These are phyloP conservation scores for Omphalea diandra DNA, from an alignment of 441 rosid genomes.

Conservation along the genomic window DNA sequence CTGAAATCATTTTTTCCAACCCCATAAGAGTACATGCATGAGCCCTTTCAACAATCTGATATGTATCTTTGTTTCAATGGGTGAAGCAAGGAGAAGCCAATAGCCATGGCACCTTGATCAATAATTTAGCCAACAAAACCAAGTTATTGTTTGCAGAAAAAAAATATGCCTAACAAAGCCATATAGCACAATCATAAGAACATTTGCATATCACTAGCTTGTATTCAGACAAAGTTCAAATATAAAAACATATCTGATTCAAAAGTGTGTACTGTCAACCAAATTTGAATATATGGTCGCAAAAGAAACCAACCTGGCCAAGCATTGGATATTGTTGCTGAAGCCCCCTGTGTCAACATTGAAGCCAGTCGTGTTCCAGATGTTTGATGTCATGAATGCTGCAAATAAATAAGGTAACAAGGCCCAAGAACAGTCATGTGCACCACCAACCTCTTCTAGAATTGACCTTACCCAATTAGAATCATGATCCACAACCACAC, in stretches of 20 bases:
- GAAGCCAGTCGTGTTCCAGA: conserved; percentile 93
- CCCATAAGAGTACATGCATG: not conserved
- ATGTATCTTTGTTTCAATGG: not conserved
- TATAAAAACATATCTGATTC: conserved; percentile 1
- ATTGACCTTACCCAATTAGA: conserved; percentile 92
- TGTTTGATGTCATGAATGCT: conserved; percentile 81
- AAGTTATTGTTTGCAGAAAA: not conserved
- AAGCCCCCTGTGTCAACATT: conserved; percentile 95
- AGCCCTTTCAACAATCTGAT: not conserved
- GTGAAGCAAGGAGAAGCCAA: conserved; percentile 1
- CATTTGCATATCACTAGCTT: not conserved
- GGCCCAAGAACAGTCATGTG: conserved; percentile 93
- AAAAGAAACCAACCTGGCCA: conserved; percentile 65
- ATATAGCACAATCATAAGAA: not conserved
- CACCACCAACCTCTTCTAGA: conserved; percentile 93
- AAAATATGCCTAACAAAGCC: not conserved
- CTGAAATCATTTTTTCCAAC: conserved; percentile 1
- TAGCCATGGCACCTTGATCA: not conserved
- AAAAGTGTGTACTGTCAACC: not conserved
- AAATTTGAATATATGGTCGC: not conserved
- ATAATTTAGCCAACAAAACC: not conserved
- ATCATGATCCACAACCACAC: conserved; percentile 73
- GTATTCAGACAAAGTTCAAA: not conserved
- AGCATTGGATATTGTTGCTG: conserved; percentile 91
- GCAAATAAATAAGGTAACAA: conserved; percentile 93